Evolutionary conservation across 2,329 filamentous ascomycete genomes (phyloP).

Genomic region (Xylaria sp.): DNA sequence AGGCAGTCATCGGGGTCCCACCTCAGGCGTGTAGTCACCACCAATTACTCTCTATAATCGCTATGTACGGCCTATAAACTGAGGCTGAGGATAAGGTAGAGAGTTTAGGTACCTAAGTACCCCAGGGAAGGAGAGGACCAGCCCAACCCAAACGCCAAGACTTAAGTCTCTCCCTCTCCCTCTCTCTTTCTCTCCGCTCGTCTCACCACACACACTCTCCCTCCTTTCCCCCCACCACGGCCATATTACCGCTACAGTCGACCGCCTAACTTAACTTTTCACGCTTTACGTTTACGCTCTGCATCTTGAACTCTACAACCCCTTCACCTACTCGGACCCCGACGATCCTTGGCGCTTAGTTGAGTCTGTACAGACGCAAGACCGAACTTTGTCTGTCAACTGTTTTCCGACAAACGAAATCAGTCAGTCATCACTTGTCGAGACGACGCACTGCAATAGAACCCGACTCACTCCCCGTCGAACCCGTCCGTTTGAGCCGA

Average conservation of each 20-base stretch:
- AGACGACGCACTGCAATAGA: neutral
- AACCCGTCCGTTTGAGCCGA: slow-evolving; percentile 7
- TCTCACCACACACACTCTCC: slow-evolving; percentile 35
- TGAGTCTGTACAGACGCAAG: neutral
- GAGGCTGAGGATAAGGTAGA: neutral
- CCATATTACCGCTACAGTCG: slow-evolving; percentile 6
- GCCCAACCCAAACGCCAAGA: slow-evolving; percentile 23
- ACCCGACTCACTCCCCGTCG: neutral
- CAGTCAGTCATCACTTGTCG: neutral
- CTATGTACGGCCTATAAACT: neutral
- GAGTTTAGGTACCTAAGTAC: neutral
- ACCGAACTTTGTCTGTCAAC: neutral
- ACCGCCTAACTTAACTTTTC: neutral
- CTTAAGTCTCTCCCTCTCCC: slow-evolving; percentile 18
- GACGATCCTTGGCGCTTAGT: neutral
- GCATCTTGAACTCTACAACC: neutral
- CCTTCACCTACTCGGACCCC: neutral
- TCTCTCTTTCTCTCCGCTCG: slow-evolving; percentile 28
- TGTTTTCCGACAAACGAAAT: neutral
- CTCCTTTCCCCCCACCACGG: slow-evolving; percentile 42
- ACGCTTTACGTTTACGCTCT: slow-evolving; percentile 19
- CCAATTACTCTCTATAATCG: neutral
- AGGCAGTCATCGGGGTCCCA: slow-evolving; percentile 2
- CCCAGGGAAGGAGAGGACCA: neutral
- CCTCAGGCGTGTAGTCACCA: slow-evolving; percentile 3